phyloP scores from a whole-genome alignment of 345 rosid genomes.

The Orychophragmus violaceus region DNA sequence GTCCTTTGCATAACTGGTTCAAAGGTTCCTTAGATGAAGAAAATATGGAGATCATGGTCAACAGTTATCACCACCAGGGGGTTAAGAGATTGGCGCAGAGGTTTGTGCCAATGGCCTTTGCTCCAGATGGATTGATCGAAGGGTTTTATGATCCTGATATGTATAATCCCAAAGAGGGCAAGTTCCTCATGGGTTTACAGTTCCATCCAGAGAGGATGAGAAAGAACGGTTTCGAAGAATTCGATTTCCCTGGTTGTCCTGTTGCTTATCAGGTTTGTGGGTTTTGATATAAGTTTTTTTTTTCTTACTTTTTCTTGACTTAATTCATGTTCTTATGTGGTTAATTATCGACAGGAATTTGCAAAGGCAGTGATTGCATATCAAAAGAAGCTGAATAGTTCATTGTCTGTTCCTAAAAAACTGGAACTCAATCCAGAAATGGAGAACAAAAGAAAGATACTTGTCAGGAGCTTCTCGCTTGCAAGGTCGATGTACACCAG shows the following conservation, averaged over 20 bases:
- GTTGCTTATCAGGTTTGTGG: conserved; percentile 59
- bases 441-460: conserved; percentile 55
- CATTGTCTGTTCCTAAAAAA: conserved; percentile 35
- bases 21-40: conserved; percentile 48
- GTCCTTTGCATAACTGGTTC: conserved; percentile 69
- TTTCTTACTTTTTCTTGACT: neutral
- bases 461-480: conserved; percentile 62
- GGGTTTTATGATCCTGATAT: conserved; percentile 85
- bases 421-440: conserved; percentile 45
- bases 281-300: too few relatives aligned
- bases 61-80: conserved; percentile 91
- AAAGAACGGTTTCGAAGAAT: conserved; percentile 42
- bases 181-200: conserved; percentile 79
- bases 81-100: conserved; percentile 65
- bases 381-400: conserved; percentile 56
- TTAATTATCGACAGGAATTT: conserved; percentile 28
- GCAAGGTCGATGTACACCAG: conserved; percentile 50
- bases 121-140: conserved; percentile 80
- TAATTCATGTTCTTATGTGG: neutral
- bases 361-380: conserved; percentile 68
- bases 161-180: conserved; percentile 67
- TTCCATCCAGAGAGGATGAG: conserved; percentile 92
- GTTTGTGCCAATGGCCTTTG: conserved; percentile 75
- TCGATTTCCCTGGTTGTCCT: conserved; percentile 81
- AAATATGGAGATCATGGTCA: conserved; percentile 61